Evolutionary conservation across 2,329 filamentous ascomycete genomes (phyloP).

Genomic region (Apiospora marii): DNA sequence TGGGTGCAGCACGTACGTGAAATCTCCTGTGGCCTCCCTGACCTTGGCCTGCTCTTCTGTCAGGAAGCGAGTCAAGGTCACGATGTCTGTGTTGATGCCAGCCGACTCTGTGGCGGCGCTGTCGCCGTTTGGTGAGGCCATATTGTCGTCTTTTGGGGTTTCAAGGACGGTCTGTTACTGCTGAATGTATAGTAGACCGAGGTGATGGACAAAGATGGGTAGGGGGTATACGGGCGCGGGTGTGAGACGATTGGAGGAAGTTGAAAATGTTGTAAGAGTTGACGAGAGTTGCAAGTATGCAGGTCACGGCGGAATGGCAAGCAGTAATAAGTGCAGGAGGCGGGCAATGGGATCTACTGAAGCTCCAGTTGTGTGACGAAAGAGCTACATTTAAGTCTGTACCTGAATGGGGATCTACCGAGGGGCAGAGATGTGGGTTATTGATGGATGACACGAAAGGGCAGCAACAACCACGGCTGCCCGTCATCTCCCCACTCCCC

Average conservation of each 20-base stretch:
- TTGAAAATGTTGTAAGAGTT: constrained; percentile 7
- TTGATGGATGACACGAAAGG: constrained; percentile 14
- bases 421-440: constrained; percentile 23
- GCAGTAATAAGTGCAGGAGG: constrained; percentile 16
- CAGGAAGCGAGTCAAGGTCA: constrained; percentile 93
- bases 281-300: not conserved
- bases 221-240: constrained; percentile 6
- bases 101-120: constrained; percentile 56
- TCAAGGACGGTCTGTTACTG: not conserved
- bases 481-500: constrained; percentile 19
- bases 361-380: constrained; percentile 24
- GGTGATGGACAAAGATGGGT: not conserved
- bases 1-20: constrained; percentile 73
- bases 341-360: constrained; percentile 13
- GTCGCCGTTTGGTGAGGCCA: constrained; percentile 34
- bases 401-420: constrained; percentile 21
- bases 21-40: constrained; percentile 95
- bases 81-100: constrained; percentile 93
- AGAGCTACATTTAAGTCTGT: constrained; percentile 19
- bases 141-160: not conserved
- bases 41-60: constrained; percentile 96
- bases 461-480: not conserved
- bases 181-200: constrained; percentile 3
- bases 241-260: not conserved
- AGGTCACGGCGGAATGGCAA: not conserved